Conservation (phyloP, 768 basidiomycete genomes). For the Amanita subjunquillea region DNA sequence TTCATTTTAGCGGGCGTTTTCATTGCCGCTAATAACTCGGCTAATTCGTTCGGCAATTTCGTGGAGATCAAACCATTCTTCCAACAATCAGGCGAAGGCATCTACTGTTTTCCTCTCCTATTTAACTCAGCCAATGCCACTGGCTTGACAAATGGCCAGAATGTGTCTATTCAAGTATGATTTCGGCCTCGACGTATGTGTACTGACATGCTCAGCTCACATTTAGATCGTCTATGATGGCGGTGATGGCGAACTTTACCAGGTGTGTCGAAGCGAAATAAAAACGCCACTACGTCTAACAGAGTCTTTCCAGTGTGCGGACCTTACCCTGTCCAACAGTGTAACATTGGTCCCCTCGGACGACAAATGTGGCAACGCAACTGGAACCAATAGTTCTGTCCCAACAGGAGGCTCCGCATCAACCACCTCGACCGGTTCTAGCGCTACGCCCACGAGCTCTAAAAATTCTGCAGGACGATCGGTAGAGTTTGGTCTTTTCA, state of each 20-base stretch:
- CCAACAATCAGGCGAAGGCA: slow-evolving; percentile 43
- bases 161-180: slow-evolving; percentile 58
- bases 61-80: slow-evolving; percentile 39
- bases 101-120: slow-evolving; percentile 59
- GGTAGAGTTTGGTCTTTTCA: not conserved
- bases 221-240: slow-evolving; percentile 46
- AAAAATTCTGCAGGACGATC: slow-evolving; percentile 1
- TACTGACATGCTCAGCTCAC: not conserved
- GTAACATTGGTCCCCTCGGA: slow-evolving; percentile 37
- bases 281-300: slow-evolving; percentile 1
- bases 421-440: slow-evolving; percentile 7
- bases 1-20: slow-evolving; percentile 34
- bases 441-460: not conserved
- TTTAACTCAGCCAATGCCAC: slow-evolving; percentile 40
- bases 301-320: slow-evolving; percentile 50
- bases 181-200: no score
- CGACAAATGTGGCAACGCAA: slow-evolving; percentile 23
- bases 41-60: slow-evolving; percentile 59
- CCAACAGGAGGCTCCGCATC: slow-evolving; percentile 9
- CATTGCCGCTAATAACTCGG: slow-evolving; percentile 41
- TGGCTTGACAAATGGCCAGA: slow-evolving; percentile 46
- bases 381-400: slow-evolving; percentile 9
- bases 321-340: slow-evolving; percentile 55
- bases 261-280: slow-evolving; percentile 29
- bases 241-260: slow-evolving; percentile 64